Evolutionary conservation across 257 asterid species (phyloP).

Genomic region (Anisodus tanguticus): DNA sequence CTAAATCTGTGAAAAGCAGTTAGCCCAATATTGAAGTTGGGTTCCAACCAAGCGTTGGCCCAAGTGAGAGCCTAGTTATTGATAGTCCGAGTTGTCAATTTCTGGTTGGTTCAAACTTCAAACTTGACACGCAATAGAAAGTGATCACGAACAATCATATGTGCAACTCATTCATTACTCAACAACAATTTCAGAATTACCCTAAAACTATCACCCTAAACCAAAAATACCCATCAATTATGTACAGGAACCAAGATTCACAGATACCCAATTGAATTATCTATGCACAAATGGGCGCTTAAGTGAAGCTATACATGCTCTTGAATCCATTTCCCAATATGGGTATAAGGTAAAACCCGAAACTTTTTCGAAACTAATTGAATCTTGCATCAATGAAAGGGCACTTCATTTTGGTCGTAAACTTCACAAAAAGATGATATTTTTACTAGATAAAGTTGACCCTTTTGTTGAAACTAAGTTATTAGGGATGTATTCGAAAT

Average conservation of each 20-base stretch:
- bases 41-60: background rate
- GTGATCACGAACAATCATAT: constrained; percentile 5
- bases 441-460: constrained; percentile 45
- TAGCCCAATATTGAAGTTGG: background rate
- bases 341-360: constrained; percentile 52
- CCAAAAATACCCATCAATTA: constrained; percentile 27
- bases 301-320: constrained; percentile 56
- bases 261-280: constrained; percentile 60
- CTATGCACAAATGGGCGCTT: constrained; percentile 67
- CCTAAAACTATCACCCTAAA: constrained; percentile 33
- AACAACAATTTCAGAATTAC: constrained; percentile 38
- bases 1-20: too few relatives aligned
- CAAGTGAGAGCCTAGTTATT: background rate
- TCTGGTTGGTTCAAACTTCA: background rate
- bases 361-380: constrained; percentile 61
- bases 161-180: constrained; percentile 6
- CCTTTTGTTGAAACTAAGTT: constrained; percentile 63
- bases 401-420: constrained; percentile 57
- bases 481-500: constrained; percentile 65
- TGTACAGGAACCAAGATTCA: constrained; percentile 14
- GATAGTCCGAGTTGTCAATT: constrained; percentile 28
- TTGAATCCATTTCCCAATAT: constrained; percentile 45
- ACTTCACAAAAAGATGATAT: constrained; percentile 48
- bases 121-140: background rate
- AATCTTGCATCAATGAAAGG: constrained; percentile 56